Conservation (phyloP, 495 filamentous ascomycete species). For the Xylaria scruposa region DNA sequence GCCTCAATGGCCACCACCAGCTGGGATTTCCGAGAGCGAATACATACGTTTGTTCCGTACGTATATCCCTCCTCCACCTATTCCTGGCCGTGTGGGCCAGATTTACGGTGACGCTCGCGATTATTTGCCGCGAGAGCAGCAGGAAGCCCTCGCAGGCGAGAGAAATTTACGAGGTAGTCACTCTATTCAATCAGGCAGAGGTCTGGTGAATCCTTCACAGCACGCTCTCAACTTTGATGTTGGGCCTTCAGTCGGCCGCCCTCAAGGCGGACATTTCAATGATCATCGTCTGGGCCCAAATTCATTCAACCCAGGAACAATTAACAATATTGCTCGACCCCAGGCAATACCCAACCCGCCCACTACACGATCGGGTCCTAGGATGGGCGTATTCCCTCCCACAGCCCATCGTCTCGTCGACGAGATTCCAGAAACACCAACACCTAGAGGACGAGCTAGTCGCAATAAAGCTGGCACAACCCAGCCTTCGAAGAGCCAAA, state of each 20-base stretch:
- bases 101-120: constrained; percentile 6
- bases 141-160: not conserved
- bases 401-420: not conserved
- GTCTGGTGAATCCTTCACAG: not conserved
- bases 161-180: not conserved
- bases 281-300: not conserved
- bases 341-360: not conserved
- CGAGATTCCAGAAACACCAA: not conserved
- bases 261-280: not conserved
- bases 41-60: not conserved
- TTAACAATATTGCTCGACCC: not conserved
- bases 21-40: not conserved
- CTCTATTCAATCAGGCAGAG: not conserved
- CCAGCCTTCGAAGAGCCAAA: not conserved
- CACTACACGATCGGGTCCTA: not conserved
- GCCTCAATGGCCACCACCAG: not conserved
- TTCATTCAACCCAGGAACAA: not conserved
- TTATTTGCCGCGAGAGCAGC: not conserved
- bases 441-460: not conserved
- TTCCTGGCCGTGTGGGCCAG: not conserved
- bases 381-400: not conserved
- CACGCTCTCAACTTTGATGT: not conserved
- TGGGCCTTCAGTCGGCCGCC: not conserved
- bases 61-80: not conserved
- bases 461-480: not conserved